Evolutionary conservation across 2,329 filamentous ascomycete genomes (phyloP).

Genomic region (Cladobotryum protrusum): DNA sequence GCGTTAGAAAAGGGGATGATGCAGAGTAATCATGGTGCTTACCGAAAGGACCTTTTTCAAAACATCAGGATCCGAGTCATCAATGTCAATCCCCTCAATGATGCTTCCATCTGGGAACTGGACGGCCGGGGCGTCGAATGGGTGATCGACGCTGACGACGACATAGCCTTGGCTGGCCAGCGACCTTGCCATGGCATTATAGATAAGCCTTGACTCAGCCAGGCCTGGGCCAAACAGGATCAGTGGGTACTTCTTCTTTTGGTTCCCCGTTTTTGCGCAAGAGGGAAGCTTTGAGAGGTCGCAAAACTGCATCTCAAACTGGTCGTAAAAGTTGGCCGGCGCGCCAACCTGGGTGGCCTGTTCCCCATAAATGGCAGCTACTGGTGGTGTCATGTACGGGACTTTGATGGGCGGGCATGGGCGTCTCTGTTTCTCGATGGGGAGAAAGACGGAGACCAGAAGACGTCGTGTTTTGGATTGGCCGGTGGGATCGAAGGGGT

Average conservation of each 20-base stretch:
- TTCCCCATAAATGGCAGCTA: conserved; percentile 24
- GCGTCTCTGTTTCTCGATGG: conserved; percentile 17
- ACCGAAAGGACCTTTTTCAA: conserved; percentile 18
- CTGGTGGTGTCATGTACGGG: conserved; percentile 29
- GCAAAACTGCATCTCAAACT: conserved; percentile 23
- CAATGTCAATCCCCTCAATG: conserved; percentile 17
- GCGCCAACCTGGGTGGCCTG: conserved; percentile 21
- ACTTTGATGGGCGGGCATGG: conserved; percentile 16
- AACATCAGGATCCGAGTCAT: conserved; percentile 8
- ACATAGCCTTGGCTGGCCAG: conserved; percentile 41
- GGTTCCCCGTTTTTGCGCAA: conserved; percentile 2
- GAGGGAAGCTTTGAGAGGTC: conserved; percentile 11
- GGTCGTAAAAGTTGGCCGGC: conserved; percentile 24
- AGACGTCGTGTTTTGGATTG: conserved; percentile 17
- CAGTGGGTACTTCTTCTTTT: conserved; percentile 11
- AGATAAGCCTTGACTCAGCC: conserved; percentile 36
- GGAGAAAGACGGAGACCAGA: conserved; percentile 26
- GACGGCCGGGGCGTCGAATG: conserved; percentile 38
- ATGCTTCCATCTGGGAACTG: conserved; percentile 40
- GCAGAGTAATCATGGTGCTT: neutral
- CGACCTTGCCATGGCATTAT: conserved; percentile 37
- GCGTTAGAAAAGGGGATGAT: neutral
- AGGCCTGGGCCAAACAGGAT: conserved; percentile 41
- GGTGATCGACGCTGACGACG: conserved; percentile 44
- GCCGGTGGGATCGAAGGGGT: conserved; percentile 27